A percentile compares a stretch with the other conserved stretches of the same genome.
These are phyloP conservation scores for Cyamopsis tetragonoloba DNA, from an alignment of 306 rosid genomes.

Conservation along the genomic window DNA sequence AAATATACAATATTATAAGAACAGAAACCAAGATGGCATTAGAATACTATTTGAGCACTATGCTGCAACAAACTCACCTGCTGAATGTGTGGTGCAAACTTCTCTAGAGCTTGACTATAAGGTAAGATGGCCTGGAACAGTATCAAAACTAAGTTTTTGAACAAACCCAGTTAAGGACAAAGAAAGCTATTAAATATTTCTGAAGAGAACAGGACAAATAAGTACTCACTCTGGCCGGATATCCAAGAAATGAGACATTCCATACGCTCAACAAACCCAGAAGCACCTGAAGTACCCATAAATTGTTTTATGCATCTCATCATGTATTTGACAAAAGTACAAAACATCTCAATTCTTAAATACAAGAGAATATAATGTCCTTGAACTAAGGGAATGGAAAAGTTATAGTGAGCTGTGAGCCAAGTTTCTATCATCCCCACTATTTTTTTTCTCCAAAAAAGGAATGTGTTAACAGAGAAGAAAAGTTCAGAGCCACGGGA, in stretches of 20 bases:
- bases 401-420: not conserved
- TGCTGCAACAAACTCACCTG: constrained; percentile 48
- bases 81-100: constrained; percentile 93
- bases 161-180: not conserved
- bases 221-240: constrained; percentile 77
- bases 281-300: constrained; percentile 61
- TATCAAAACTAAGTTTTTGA: constrained; percentile 7
- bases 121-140: constrained; percentile 78
- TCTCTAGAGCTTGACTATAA: constrained; percentile 87
- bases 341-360: not conserved
- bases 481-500: not conserved
- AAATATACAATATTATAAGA: not conserved
- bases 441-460: not conserved
- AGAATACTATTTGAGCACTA: constrained; percentile 10
- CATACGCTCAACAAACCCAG: constrained; percentile 82
- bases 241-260: constrained; percentile 90
- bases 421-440: not conserved
- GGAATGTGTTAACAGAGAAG: not conserved
- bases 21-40: not conserved
- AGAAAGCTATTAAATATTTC: not conserved
- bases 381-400: not conserved
- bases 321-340: not conserved
- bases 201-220: not conserved
- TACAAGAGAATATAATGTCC: not conserved
- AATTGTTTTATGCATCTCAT: constrained; percentile 1